A percentile compares a stretch with the other conserved stretches of the same genome.
phyloP scores from a whole-genome alignment of 768 basidiomycete genomes.

The Termitomyces sp. region DNA sequence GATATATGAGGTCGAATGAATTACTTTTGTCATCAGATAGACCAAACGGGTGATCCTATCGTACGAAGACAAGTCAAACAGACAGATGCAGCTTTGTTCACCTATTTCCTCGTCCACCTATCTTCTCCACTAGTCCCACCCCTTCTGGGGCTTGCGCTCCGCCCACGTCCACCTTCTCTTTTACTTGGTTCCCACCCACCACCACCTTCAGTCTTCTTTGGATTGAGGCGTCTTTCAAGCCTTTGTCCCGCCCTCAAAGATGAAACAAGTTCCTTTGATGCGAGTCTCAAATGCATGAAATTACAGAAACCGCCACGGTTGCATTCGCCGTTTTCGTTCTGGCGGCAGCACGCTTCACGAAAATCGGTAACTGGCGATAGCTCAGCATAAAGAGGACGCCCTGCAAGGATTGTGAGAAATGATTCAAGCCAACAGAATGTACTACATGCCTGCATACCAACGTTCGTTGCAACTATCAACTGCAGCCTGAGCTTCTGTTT shows the following conservation, averaged over 20 bases:
- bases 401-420: slow-evolving; percentile 30
- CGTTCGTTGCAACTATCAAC: slow-evolving; percentile 92
- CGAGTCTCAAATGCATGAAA: slow-evolving; percentile 94
- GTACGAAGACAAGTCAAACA: slow-evolving; percentile 1
- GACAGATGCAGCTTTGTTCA: background rate
- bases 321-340: slow-evolving; percentile 98
- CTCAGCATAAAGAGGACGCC: slow-evolving; percentile 94
- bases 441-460: slow-evolving; percentile 89
- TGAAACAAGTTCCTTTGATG: slow-evolving; percentile 78
- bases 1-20: background rate
- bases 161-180: slow-evolving; percentile 56
- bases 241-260: slow-evolving; percentile 80
- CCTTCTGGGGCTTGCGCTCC: slow-evolving; percentile 70
- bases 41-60: background rate
- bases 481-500: slow-evolving; percentile 92
- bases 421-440: background rate
- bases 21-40: slow-evolving; percentile 1
- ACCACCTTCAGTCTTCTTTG: slow-evolving; percentile 52
- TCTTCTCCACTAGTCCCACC: slow-evolving; percentile 69
- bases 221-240: slow-evolving; percentile 73
- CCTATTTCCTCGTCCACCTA: slow-evolving; percentile 64
- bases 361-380: slow-evolving; percentile 98
- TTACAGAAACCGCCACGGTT: slow-evolving; percentile 98
- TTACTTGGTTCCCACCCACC: slow-evolving; percentile 84
- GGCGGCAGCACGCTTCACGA: slow-evolving; percentile 96